Conservation (phyloP, 1,284 basidiomycete species). For the Athelia sp. region DNA sequence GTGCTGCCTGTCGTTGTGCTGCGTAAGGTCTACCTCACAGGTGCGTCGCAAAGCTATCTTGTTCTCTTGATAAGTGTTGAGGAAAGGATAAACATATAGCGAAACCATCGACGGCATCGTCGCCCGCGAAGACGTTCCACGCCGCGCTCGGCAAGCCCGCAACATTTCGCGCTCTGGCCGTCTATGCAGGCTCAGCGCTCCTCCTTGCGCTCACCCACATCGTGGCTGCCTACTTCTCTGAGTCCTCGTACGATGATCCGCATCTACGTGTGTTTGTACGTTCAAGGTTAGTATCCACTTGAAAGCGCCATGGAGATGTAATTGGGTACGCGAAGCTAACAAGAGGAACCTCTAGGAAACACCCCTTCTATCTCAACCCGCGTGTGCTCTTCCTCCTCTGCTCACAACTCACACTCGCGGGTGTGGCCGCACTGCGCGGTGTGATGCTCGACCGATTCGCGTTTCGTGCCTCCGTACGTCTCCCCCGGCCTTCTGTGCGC, state of each 20-base stretch:
- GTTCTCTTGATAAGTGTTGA: too few relatives aligned
- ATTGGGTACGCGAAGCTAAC: neutral
- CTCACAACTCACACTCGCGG: slow-evolving; percentile 43
- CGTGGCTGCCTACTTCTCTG: slow-evolving; percentile 24
- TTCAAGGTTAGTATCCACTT: slow-evolving; percentile 43
- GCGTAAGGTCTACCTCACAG: slow-evolving; percentile 48
- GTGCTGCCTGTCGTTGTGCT: slow-evolving; percentile 48
- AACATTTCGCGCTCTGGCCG: slow-evolving; percentile 35
- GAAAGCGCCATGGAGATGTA: neutral
- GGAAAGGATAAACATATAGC: slow-evolving; percentile 31
- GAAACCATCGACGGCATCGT: slow-evolving; percentile 38
- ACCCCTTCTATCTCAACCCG: slow-evolving; percentile 66
- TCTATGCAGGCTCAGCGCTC: slow-evolving; percentile 41
- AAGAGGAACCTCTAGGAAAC: slow-evolving; percentile 40
- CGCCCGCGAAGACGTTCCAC: slow-evolving; percentile 45
- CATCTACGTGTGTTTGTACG: slow-evolving; percentile 53
- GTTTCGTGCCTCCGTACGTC: slow-evolving; percentile 38
- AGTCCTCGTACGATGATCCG: slow-evolving; percentile 29
- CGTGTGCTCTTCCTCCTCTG: slow-evolving; percentile 52
- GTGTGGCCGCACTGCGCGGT: slow-evolving; percentile 45
- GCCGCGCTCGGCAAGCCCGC: slow-evolving; percentile 40
- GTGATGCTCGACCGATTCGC: slow-evolving; percentile 54
- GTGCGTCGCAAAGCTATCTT: slow-evolving; percentile 39
- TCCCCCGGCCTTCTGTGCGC: slow-evolving; percentile 2
- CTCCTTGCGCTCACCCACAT: slow-evolving; percentile 37